Base-by-base conservation (phyloP, 75 land plant species). In the Pinus albicaulis region DNA sequence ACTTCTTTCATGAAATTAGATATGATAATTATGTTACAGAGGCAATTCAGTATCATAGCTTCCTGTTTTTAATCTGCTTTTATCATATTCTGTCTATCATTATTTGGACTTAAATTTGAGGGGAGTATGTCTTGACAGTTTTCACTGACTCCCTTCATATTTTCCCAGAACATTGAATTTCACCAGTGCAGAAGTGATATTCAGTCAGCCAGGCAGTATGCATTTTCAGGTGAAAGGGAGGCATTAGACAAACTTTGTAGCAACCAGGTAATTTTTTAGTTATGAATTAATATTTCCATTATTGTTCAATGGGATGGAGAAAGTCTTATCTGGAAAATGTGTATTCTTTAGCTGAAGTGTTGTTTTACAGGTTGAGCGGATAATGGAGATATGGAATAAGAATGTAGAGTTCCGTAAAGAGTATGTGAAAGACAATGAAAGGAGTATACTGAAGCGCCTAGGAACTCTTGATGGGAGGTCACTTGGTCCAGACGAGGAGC, bases 381-480 rank as follows among this genome's bases (percentile, higher is more conserved):
- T 92, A 22, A 78, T 90, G 82, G 83, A 77, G 22, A 56, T 89
- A 57, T 92, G 91, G 93, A 92, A 89, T 78, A 89, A 62, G 8
- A 76, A 92, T 77, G 79, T 82, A 56, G 90, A 90, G 44, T 94
- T 92, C 76, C 82, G 99, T n/a, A 80, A 34, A 23, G 89, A 84
- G 13, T 96, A 96, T 56, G 64, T 92, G 24, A 86, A 81, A 56
- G 82, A 81, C 78, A 96, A 96, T 76, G 76, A 68, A 57, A 59
- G 72, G 69, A 96, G 99, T 76, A 96, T 95, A 16, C 36, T 96
- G 57, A 87, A 89, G 80, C 82, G 99, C 60, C 71, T 94, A 55
- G 81, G 72, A 58, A 92, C 98, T 0, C 59, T 86, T 48, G 99
- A 96, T 79, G 99, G 99, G 10, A 85, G 98, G n/a, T 81, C 91